phyloP scores from a whole-genome alignment of 495 filamentous ascomycete species.

The Melanomma pulvis-pyrius region DNA sequence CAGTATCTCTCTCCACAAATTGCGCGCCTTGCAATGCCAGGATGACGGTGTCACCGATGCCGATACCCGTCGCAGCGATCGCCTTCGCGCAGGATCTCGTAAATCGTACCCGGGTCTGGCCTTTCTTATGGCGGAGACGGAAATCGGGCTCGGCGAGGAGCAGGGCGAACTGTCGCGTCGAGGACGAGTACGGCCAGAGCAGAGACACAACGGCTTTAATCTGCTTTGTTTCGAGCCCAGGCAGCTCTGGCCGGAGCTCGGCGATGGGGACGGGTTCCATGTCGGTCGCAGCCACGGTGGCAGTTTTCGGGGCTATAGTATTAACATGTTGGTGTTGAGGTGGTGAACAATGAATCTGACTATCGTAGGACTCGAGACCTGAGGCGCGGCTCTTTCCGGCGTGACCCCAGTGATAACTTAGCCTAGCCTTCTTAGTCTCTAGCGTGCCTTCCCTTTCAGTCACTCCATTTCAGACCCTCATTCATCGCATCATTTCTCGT shows the following conservation, averaged over 20 bases:
- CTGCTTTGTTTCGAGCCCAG: constrained; percentile 37
- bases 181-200: constrained; percentile 88
- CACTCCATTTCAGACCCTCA: too few relatives aligned
- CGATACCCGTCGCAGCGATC: constrained; percentile 65
- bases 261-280: constrained; percentile 65
- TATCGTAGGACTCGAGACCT: too few relatives aligned
- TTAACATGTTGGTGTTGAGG: background rate
- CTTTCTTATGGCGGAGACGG: constrained; percentile 72
- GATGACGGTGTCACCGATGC: constrained; percentile 74
- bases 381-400: too few relatives aligned
- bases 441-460: too few relatives aligned
- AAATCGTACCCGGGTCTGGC: constrained; percentile 83
- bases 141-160: constrained; percentile 85
- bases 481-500: too few relatives aligned
- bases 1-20: constrained; percentile 49
- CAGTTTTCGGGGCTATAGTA: background rate
- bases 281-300: background rate
- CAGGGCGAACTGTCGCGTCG: constrained; percentile 69
- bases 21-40: constrained; percentile 66
- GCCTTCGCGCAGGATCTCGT: constrained; percentile 69
- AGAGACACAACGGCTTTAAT: constrained; percentile 75
- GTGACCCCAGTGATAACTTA: too few relatives aligned
- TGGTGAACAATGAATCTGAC: background rate
- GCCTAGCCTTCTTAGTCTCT: too few relatives aligned
- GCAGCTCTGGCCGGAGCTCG: constrained; percentile 61